Percentiles rank a stretch among this genome's conserved stretches.
phyloP scores from a whole-genome alignment of 1,284 basidiomycete species.

The Cryptococcus sp. region DNA sequence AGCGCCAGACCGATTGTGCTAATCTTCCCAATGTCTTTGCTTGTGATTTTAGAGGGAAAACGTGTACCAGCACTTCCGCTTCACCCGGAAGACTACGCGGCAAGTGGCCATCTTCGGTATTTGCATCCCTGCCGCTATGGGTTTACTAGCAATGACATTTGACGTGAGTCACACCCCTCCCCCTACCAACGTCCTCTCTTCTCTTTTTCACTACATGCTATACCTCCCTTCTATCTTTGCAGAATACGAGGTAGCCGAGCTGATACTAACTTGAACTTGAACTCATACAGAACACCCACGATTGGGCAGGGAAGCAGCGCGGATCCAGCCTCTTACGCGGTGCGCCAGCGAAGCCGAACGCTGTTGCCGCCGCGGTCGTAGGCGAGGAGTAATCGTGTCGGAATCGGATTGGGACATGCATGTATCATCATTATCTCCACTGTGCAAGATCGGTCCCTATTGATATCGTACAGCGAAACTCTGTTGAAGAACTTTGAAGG shows the following conservation, averaged over 20 bases:
- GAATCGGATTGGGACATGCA: neutral
- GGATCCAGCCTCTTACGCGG: constrained; percentile 35
- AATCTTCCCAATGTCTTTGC: too few species aligned
- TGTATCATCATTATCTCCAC: neutral
- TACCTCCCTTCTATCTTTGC: neutral
- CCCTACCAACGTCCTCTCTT: neutral
- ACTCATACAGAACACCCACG: constrained; percentile 35
- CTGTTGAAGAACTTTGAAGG: too few species aligned
- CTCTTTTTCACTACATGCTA: neutral
- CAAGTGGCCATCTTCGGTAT: constrained; percentile 41
- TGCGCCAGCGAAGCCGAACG: constrained; percentile 20
- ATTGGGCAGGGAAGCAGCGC: constrained; percentile 48
- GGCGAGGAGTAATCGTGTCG: constrained; percentile 14
- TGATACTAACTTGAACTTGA: too few species aligned
- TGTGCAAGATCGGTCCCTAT: too few species aligned
- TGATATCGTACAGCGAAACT: too few species aligned
- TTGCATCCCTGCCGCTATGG: constrained; percentile 45
- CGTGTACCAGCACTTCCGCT: constrained; percentile 74
- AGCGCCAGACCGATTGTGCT: too few species aligned
- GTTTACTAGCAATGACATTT: constrained; percentile 25
- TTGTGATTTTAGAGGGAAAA: constrained; percentile 67
- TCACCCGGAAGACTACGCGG: constrained; percentile 64
- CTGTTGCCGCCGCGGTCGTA: constrained; percentile 10
- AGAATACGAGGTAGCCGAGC: neutral
- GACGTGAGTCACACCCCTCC: constrained; percentile 39